These are phyloP conservation scores for Margaritispora aquatica DNA, from an alignment of 495 filamentous ascomycete species.

Conservation along the genomic window DNA sequence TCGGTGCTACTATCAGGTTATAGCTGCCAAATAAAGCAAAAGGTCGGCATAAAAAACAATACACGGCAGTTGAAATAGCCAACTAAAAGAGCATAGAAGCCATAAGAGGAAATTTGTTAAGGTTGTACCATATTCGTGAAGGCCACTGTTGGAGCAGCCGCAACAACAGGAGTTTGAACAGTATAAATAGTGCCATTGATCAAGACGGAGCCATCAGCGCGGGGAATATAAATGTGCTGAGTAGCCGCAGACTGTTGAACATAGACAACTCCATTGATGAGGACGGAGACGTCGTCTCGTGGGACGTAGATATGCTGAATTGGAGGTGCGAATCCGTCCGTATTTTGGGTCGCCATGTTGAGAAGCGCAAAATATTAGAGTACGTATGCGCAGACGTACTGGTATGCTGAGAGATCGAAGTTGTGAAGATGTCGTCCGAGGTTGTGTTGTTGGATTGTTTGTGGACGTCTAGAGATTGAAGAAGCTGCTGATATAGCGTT, in stretches of 20 bases:
- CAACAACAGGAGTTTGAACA: neutral
- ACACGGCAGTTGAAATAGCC: too few relatives aligned
- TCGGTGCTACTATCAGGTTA: too few relatives aligned
- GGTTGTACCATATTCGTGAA: too few relatives aligned
- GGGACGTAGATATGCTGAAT: conserved; percentile 37
- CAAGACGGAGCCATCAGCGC: conserved; percentile 28
- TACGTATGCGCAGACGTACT: too few relatives aligned
- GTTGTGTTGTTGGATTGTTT: neutral
- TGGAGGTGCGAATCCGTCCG: conserved; percentile 37
- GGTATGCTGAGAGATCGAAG: neutral
- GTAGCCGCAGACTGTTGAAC: conserved; percentile 3
- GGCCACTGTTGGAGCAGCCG: neutral
- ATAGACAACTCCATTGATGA: conserved; percentile 17
- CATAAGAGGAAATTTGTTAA: neutral
- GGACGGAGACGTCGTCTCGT: conserved; percentile 30
- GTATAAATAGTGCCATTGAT: conserved; percentile 15
- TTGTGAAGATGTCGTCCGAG: neutral
- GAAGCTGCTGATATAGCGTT: neutral
- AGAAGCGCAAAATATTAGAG: neutral
- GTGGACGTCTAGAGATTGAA: neutral
- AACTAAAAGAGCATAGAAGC: too few relatives aligned
- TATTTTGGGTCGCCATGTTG: neutral
- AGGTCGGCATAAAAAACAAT: too few relatives aligned
- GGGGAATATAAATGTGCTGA: conserved; percentile 38
- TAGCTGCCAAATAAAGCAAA: too few relatives aligned